Conservation (phyloP, 179 eudicot species). For the Beta lomatogona region DNA sequence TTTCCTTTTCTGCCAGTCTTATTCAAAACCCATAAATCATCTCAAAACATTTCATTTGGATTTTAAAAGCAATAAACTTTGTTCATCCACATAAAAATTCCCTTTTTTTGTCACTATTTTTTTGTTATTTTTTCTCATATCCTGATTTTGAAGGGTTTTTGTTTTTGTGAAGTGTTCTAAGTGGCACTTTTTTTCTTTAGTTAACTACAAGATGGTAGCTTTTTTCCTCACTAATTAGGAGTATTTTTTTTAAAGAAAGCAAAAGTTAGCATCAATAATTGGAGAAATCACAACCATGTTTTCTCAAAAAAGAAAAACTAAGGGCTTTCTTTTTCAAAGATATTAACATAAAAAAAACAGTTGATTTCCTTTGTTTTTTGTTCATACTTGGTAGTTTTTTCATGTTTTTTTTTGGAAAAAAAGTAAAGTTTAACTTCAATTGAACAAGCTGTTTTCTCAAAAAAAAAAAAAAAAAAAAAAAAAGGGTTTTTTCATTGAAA, state of each 20-base stretch:
- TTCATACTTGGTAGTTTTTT: too few relatives aligned
- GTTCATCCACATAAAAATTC: constrained; percentile 8
- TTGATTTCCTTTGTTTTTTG: constrained; percentile 22
- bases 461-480: too few relatives aligned
- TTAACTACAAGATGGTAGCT: not conserved
- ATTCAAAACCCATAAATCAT: constrained; percentile 8
- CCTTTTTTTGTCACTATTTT: not conserved
- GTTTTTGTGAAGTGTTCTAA: too few relatives aligned
- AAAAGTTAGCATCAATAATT: not conserved
- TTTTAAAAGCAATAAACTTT: not conserved
- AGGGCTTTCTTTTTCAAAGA: constrained; percentile 12
- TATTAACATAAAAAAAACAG: constrained; percentile 29
- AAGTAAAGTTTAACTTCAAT: too few relatives aligned
- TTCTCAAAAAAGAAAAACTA: not conserved
- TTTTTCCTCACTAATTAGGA: not conserved
- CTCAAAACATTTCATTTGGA: not conserved
- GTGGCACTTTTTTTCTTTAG: not conserved
- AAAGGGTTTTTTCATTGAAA: too few relatives aligned
- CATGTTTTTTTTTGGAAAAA: too few relatives aligned
- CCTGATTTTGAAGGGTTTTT: too few relatives aligned
- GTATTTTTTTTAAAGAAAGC: not conserved
- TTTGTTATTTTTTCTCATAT: not conserved
- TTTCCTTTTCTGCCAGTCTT: not conserved
- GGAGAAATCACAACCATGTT: not conserved
- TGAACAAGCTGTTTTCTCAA: too few relatives aligned